Evolutionary conservation across 225 moss, liverwort and hornwort species (phyloP).

Genomic region (Bryoerythrophyllum caledonicum): DNA sequence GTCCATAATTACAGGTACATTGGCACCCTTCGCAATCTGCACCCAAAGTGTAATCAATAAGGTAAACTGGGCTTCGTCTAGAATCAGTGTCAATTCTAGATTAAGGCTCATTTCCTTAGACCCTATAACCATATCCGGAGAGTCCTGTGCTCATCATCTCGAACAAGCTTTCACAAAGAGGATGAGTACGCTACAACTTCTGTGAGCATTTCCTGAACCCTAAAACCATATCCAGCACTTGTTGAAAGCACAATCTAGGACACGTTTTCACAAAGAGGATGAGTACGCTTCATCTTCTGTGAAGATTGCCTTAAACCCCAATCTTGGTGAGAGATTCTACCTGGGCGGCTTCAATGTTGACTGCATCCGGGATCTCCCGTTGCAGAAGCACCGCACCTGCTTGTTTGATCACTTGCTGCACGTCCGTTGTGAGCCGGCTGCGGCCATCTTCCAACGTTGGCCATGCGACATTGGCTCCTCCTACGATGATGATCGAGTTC

Average conservation of each 20-base stretch:
- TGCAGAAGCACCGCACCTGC: constrained; percentile 72
- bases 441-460: constrained; percentile 48
- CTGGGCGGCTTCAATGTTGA: constrained; percentile 72
- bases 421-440: constrained; percentile 33
- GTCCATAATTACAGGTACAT: constrained; percentile 66
- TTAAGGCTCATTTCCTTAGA: too few species aligned
- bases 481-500: constrained; percentile 65
- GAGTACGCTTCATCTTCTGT: too few species aligned
- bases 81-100: not conserved
- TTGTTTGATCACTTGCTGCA: constrained; percentile 50
- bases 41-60: constrained; percentile 9
- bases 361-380: constrained; percentile 66
- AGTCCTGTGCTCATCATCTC: too few species aligned
- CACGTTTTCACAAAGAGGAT: too few species aligned
- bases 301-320: not conserved
- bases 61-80: constrained; percentile 1
- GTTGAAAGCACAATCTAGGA: too few species aligned
- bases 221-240: too few species aligned
- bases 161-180: too few species aligned
- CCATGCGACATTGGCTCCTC: constrained; percentile 68
- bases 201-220: too few species aligned
- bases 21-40: constrained; percentile 61
- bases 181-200: too few species aligned
- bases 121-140: too few species aligned
- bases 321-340: constrained; percentile 18